Evolutionary conservation across 169 alveolate species (phyloP).

Genomic region (Toxoplasma gondii): DNA sequence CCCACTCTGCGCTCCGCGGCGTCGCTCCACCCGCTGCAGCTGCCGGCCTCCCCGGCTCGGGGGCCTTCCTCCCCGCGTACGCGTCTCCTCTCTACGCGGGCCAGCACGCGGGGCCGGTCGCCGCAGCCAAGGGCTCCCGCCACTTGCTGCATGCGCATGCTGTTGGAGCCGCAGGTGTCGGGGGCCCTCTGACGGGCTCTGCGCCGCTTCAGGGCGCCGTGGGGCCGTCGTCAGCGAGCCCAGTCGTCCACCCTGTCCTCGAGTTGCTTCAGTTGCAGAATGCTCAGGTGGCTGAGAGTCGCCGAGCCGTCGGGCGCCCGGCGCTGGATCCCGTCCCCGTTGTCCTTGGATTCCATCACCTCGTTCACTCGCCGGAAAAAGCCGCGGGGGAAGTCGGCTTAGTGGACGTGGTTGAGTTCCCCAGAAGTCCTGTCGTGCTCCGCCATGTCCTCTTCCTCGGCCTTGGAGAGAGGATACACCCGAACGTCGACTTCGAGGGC

Average conservation of each 20-base stretch:
- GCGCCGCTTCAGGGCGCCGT: background rate
- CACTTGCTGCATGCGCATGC: background rate
- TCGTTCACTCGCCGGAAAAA: background rate
- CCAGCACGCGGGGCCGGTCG: background rate
- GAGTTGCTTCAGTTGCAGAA: background rate
- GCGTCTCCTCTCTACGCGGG: background rate
- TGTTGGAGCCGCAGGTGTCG: background rate
- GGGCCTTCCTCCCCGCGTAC: background rate
- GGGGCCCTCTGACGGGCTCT: background rate
- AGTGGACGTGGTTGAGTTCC: background rate
- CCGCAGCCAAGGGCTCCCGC: background rate
- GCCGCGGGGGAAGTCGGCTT: background rate
- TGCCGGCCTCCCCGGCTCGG: background rate
- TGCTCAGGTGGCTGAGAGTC: background rate
- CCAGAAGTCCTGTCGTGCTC: background rate
- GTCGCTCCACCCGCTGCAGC: background rate
- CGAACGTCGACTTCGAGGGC: constrained; percentile 3
- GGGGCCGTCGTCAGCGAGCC: background rate
- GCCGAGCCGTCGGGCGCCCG: background rate
- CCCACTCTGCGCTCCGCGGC: background rate
- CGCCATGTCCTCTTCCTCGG: background rate
- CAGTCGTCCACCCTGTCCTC: background rate
- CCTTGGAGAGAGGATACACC: background rate
- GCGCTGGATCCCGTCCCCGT: background rate
- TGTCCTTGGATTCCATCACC: background rate